Evolutionary conservation across 2,329 filamentous ascomycete species (phyloP).

Genomic region (Xylaria digitata): DNA sequence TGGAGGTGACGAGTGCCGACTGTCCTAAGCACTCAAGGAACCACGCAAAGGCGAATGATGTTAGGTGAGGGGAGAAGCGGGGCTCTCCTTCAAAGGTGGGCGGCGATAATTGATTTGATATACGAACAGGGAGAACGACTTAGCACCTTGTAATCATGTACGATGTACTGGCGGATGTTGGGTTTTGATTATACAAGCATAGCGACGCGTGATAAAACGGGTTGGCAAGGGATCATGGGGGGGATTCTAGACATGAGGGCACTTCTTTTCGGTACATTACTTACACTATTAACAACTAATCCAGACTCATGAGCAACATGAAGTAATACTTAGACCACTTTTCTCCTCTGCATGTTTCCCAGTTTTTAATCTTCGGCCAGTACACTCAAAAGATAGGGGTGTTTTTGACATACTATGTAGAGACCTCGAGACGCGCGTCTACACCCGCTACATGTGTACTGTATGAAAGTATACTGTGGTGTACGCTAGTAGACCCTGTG

Average conservation of each 20-base stretch:
- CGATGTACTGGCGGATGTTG: slow-evolving; percentile 15
- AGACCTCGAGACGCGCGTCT: no score
- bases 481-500: no score
- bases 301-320: slow-evolving; percentile 17
- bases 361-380: neutral
- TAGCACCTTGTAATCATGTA: slow-evolving; percentile 26
- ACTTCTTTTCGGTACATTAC: neutral
- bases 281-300: slow-evolving; percentile 17
- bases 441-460: no score
- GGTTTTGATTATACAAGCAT: slow-evolving; percentile 31
- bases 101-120: slow-evolving; percentile 14
- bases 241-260: slow-evolving; percentile 11
- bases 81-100: neutral
- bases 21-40: neutral
- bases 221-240: slow-evolving; percentile 20
- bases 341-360: no score
- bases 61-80: neutral
- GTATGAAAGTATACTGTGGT: no score
- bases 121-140: slow-evolving; percentile 10
- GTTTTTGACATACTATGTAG: no score
- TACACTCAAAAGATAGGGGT: no score
- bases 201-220: slow-evolving; percentile 35
- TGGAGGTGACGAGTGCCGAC: neutral
- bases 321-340: neutral
- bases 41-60: neutral